Percentiles rank a stretch among this genome's conserved stretches.
Conservation (phyloP, 148 eudicot species). For the Persicaria maculosa region DNA sequence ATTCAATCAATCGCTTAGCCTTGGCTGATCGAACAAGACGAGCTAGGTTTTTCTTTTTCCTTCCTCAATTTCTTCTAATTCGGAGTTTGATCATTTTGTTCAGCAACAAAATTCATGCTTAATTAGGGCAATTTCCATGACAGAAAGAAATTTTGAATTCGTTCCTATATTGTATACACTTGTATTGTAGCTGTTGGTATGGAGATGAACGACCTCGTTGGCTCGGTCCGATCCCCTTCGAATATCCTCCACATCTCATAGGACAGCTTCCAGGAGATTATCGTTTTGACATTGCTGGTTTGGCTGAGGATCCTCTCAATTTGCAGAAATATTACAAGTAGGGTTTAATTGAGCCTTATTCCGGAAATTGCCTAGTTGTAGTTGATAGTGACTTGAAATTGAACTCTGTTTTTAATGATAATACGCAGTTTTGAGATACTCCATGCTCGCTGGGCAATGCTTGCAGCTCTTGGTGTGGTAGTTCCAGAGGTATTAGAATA, state of each 20-base stretch:
- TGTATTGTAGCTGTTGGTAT: slow-evolving; percentile 51
- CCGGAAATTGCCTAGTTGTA: not conserved
- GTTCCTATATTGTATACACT: not conserved
- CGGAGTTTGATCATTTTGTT: not conserved
- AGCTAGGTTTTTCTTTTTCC: slow-evolving; percentile 35
- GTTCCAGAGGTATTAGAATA: slow-evolving; percentile 79
- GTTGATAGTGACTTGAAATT: slow-evolving; percentile 1
- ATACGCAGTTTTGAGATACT: slow-evolving; percentile 80
- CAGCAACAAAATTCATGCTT: not conserved
- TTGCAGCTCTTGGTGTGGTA: slow-evolving; percentile 93
- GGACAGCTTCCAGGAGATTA: slow-evolving; percentile 96
- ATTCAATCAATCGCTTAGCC: slow-evolving; percentile 34
- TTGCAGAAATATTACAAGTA: slow-evolving; percentile 72
- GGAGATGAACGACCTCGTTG: slow-evolving; percentile 90
- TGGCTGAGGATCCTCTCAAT: slow-evolving; percentile 67
- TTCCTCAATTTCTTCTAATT: not conserved
- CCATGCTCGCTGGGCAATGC: slow-evolving; percentile 99
- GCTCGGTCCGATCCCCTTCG: slow-evolving; percentile 84
- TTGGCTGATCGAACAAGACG: slow-evolving; percentile 50
- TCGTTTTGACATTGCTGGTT: slow-evolving; percentile 89
- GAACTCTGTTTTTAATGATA: not conserved
- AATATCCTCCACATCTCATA: slow-evolving; percentile 68
- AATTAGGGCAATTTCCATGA: not conserved
- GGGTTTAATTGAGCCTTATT: slow-evolving; percentile 12
- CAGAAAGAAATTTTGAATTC: not conserved